Evolutionary conservation across 768 basidiomycete genomes (phyloP).

Genomic region (Termitomyces sp.): DNA sequence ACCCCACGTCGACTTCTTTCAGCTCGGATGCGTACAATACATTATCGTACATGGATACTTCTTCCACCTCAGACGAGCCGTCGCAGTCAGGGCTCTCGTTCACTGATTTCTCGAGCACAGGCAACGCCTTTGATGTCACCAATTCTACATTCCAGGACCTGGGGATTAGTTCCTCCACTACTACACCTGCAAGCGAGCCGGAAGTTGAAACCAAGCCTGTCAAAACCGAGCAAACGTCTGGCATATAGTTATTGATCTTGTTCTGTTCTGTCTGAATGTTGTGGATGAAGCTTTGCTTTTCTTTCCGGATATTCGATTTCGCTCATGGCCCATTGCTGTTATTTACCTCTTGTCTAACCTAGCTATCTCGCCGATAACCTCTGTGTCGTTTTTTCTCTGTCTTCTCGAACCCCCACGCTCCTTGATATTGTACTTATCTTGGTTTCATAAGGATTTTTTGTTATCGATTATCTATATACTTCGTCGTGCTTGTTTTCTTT

Average conservation of each 20-base stretch:
- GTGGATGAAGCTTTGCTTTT: constrained; percentile 4
- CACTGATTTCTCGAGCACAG: constrained; percentile 59
- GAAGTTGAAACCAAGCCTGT: constrained; percentile 61
- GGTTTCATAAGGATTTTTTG: constrained; percentile 25
- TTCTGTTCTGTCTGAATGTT: constrained; percentile 8
- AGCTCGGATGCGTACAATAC: constrained; percentile 65
- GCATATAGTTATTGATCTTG: constrained; percentile 23
- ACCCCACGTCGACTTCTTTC: constrained; percentile 57
- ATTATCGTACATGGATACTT: constrained; percentile 73
- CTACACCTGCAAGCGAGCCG: constrained; percentile 50
- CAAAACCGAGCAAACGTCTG: constrained; percentile 53
- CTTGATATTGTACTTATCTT: constrained; percentile 36
- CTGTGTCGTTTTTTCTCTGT: constrained; percentile 22
- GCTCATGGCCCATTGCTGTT: constrained; percentile 6
- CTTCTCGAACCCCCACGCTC: constrained; percentile 23
- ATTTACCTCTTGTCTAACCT: constrained; percentile 13
- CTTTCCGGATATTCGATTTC: constrained; percentile 15
- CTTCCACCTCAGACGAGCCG: constrained; percentile 59
- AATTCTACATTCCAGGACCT: constrained; percentile 66
- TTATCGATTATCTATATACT: constrained; percentile 31
- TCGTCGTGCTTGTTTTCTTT: constrained; percentile 13
- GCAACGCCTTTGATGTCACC: constrained; percentile 64
- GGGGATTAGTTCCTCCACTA: constrained; percentile 45
- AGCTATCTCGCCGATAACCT: constrained; percentile 3
- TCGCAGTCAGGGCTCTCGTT: constrained; percentile 66